Conservation (phyloP, 495 filamentous ascomycete genomes). For the Aspergillus cristatus region DNA sequence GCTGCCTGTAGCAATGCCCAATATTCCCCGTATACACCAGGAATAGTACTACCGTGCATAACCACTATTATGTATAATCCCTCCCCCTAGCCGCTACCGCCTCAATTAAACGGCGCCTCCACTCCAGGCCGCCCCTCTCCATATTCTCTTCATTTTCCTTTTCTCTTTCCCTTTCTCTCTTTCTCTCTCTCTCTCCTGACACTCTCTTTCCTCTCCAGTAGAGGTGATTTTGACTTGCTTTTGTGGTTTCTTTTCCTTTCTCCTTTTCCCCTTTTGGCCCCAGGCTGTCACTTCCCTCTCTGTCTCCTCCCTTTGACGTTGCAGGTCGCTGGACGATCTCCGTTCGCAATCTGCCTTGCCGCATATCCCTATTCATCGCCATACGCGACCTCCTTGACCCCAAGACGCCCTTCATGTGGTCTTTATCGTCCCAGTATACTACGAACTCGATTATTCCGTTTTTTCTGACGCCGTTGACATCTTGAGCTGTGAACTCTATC, state of each 20-base stretch:
- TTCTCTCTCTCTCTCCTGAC: background rate
- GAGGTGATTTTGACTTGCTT: too few relatives aligned
- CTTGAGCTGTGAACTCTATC: too few relatives aligned
- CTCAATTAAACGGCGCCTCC: too few relatives aligned
- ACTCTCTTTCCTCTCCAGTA: background rate
- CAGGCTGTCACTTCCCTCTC: background rate
- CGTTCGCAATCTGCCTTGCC: slow-evolving; percentile 7
- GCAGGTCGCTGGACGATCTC: slow-evolving; percentile 33
- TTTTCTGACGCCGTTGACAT: too few relatives aligned
- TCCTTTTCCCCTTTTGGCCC: slow-evolving; percentile 2
- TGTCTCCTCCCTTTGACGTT: background rate
- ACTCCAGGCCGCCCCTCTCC: too few relatives aligned
- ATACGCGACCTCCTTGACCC: slow-evolving; percentile 2
- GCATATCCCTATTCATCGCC: slow-evolving; percentile 8
- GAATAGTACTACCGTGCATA: too few relatives aligned
- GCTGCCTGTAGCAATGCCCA: too few relatives aligned
- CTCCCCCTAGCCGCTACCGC: too few relatives aligned
- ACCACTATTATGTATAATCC: too few relatives aligned
- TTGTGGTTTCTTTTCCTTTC: background rate
- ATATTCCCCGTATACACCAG: too few relatives aligned
- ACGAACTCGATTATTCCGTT: slow-evolving; percentile 3
- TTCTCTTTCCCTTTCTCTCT: too few relatives aligned
- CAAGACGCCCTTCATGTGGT: slow-evolving; percentile 35
- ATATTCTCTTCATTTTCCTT: too few relatives aligned
- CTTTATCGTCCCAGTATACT: slow-evolving; percentile 20